These are phyloP conservation scores for Colletotrichum coccodes DNA, from an alignment of 2,329 filamentous ascomycete species.

Conservation along the genomic window DNA sequence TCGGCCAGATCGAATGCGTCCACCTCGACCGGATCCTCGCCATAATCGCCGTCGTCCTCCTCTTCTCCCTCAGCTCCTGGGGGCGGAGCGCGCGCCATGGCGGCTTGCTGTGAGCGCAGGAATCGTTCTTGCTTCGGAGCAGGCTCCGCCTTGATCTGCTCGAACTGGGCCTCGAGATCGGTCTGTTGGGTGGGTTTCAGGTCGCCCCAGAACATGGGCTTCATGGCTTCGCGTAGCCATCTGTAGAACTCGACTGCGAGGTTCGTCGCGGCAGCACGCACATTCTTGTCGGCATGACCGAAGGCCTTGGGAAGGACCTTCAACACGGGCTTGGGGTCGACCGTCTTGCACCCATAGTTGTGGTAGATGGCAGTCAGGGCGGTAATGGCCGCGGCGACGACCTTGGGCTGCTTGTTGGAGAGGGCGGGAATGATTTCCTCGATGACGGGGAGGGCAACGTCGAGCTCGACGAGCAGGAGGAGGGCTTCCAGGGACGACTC, in stretches of 20 bases:
- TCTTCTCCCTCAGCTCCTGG: conserved; percentile 66
- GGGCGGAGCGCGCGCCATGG: conserved; percentile 75
- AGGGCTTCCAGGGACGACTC: conserved; percentile 86
- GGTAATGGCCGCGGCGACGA: conserved; percentile 76
- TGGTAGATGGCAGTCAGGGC: conserved; percentile 88
- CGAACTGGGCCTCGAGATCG: conserved; percentile 93
- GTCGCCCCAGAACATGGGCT: conserved; percentile 96
- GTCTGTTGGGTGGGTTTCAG: conserved; percentile 95
- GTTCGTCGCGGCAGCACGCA: conserved; percentile 91
- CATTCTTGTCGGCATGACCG: conserved; percentile 97
- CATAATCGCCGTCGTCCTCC: conserved; percentile 66
- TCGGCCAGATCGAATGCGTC: conserved; percentile 87
- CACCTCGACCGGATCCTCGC: conserved; percentile 75
- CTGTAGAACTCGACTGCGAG: conserved; percentile 94
- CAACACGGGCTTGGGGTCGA: conserved; percentile 91
- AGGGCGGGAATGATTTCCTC: conserved; percentile 89
- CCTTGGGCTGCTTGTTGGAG: conserved; percentile 90
- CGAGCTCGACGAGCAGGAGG: conserved; percentile 89
- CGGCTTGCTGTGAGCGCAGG: conserved; percentile 88
- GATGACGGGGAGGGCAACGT: conserved; percentile 84
- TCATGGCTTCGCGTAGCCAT: conserved; percentile 98
- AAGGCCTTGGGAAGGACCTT: conserved; percentile 92
- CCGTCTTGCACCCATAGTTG: conserved; percentile 92
- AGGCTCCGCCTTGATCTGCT: conserved; percentile 89
- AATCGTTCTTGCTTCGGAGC: conserved; percentile 90